Conservation (phyloP, 176 grass and related monocot species). For the Paspalum notatum region DNA sequence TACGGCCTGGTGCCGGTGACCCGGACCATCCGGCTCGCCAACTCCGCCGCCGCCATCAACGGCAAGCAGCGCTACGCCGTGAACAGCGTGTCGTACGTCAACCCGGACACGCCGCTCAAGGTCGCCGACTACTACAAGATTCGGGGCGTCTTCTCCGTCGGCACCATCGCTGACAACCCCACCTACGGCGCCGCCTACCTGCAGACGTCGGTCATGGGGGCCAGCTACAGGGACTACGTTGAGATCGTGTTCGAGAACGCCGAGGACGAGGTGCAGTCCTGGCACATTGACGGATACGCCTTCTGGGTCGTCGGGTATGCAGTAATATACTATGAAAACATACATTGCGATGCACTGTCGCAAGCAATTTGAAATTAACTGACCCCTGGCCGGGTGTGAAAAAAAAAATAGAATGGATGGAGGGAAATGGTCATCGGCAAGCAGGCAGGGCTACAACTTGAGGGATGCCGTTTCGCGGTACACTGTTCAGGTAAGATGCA, state of each 20-base stretch:
- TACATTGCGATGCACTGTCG: too few relatives aligned
- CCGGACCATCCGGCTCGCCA: conserved; percentile 76
- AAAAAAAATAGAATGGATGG: conserved; percentile 92
- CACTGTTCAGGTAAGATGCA: conserved; percentile 68
- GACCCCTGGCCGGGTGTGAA: conserved; percentile 17
- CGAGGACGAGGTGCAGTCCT: conserved; percentile 80
- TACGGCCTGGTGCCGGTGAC: conserved; percentile 65
- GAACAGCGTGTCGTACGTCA: conserved; percentile 71
- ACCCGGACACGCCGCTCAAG: conserved; percentile 82
- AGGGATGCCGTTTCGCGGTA: conserved; percentile 80
- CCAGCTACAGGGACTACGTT: conserved; percentile 74
- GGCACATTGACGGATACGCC: conserved; percentile 88
- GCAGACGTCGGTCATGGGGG: conserved; percentile 76
- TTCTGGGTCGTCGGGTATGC: conserved; percentile 94
- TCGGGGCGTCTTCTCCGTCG: conserved; percentile 62
- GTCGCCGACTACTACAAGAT: conserved; percentile 96
- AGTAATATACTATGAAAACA: too few relatives aligned
- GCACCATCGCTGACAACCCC: conserved; percentile 64
- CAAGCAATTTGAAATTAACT: too few relatives aligned
- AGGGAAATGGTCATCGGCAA: conserved; percentile 74
- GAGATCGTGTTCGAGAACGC: conserved; percentile 87
- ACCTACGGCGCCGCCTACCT: conserved; percentile 51
- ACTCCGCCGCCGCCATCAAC: conserved; percentile 69
- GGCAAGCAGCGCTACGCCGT: conserved; percentile 89
- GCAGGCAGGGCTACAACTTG: conserved; percentile 77